phyloP scores from a whole-genome alignment of 768 basidiomycete genomes.

The Psilocybe cyanescens region DNA sequence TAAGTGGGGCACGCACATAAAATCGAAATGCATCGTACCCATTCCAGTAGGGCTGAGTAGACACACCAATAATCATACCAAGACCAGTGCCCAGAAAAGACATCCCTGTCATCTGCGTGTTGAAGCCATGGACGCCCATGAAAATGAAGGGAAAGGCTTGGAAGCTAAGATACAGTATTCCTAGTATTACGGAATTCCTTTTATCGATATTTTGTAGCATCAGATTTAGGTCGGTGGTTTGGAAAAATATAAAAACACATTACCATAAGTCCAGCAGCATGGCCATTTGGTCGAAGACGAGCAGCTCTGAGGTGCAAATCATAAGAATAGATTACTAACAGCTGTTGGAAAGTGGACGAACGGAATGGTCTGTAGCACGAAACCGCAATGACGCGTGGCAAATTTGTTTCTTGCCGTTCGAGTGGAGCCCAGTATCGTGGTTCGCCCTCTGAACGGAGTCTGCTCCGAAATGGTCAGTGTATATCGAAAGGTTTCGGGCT shows the following conservation, averaged over 20 bases:
- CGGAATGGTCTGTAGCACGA: slow-evolving; percentile 78
- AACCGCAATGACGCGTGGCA: slow-evolving; percentile 50
- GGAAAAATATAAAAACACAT: slow-evolving; percentile 32
- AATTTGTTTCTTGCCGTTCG: slow-evolving; percentile 50
- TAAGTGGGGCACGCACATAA: too few relatives aligned
- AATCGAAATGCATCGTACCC: slow-evolving; percentile 37
- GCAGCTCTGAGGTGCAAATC: slow-evolving; percentile 46
- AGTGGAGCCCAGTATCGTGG: slow-evolving; percentile 58
- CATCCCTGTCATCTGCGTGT: slow-evolving; percentile 54
- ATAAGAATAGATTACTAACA: background rate
- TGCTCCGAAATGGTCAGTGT: slow-evolving; percentile 17
- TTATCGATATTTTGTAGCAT: background rate
- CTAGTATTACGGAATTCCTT: slow-evolving; percentile 64
- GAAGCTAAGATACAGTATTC: slow-evolving; percentile 67
- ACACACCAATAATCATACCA: slow-evolving; percentile 55
- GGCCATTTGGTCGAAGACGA: slow-evolving; percentile 76
- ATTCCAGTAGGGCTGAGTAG: slow-evolving; percentile 58
- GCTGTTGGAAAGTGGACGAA: slow-evolving; percentile 34
- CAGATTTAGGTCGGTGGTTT: too few relatives aligned
- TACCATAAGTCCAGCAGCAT: slow-evolving; percentile 74
- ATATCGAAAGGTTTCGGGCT: too few relatives aligned
- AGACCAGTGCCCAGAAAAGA: slow-evolving; percentile 65
- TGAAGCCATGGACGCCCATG: slow-evolving; percentile 48
- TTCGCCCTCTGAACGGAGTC: slow-evolving; percentile 59
- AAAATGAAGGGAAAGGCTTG: slow-evolving; percentile 64